phyloP scores from a whole-genome alignment of 164 flowering plant genomes.

The Aristolochia californica region DNA sequence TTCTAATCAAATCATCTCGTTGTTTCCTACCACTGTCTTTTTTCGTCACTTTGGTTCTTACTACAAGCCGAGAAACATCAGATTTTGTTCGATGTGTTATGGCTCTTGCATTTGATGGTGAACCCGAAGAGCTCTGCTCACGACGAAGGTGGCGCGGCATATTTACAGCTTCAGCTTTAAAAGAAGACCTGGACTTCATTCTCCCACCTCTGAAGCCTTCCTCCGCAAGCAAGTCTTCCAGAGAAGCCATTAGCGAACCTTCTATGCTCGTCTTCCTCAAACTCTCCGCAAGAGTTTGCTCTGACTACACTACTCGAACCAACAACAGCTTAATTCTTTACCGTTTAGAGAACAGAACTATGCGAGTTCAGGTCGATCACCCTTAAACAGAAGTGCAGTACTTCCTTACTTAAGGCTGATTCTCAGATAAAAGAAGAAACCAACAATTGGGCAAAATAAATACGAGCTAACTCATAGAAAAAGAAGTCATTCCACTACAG shows the following conservation, averaged over 20 bases:
- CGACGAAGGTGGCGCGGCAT: constrained; percentile 16
- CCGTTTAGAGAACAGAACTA: not conserved
- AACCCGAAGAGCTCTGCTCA: constrained; percentile 11
- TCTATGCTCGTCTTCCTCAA: not conserved
- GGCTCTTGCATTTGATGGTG: constrained; percentile 16
- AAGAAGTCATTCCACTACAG: not conserved
- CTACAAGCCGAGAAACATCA: constrained; percentile 21
- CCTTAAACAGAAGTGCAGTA: not conserved
- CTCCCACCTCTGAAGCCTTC: constrained; percentile 54
- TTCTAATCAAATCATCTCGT: constrained; percentile 17
- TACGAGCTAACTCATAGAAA: not conserved
- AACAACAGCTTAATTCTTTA: not conserved
- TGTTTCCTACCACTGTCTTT: constrained; percentile 10
- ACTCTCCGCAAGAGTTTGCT: not conserved
- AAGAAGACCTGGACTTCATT: constrained; percentile 19
- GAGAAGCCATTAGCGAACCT: constrained; percentile 38
- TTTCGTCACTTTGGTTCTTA: constrained; percentile 12
- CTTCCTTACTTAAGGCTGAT: not conserved
- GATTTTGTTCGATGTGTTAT: constrained; percentile 36
- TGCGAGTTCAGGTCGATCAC: not conserved
- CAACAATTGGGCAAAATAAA: not conserved
- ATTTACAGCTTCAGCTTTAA: constrained; percentile 13
- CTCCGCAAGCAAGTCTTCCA: constrained; percentile 54
- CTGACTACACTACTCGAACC: too few species aligned
- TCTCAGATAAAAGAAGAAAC: too few species aligned